phyloP scores from a whole-genome alignment of 2,329 filamentous ascomycete species.

The Taxawa tesnikishii region DNA sequence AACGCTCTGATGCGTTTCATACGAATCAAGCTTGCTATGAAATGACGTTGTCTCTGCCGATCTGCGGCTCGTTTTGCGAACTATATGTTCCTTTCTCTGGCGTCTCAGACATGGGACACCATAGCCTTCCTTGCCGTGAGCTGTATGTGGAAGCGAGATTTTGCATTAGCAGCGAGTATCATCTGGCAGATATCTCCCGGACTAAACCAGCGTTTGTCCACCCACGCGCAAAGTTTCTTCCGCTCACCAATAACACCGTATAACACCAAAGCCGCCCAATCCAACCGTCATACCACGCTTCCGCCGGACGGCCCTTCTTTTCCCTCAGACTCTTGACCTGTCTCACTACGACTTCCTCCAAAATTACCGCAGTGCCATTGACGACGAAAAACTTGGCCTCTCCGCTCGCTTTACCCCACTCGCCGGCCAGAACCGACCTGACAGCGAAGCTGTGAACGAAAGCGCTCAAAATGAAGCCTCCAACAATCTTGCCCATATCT shows the following conservation, averaged over 20 bases:
- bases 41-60: no score
- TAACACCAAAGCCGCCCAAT: conserved; percentile 31
- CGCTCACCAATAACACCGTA: conserved; percentile 23
- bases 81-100: no score
- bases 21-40: no score
- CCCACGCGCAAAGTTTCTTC: conserved; percentile 29
- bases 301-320: conserved; percentile 9
- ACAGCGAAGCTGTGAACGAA: conserved; percentile 30
- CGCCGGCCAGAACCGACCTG: conserved; percentile 25
- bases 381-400: conserved; percentile 20
- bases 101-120: no score
- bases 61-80: no score
- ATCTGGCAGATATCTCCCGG: conserved; percentile 23
- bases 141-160: no score
- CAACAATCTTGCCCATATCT: conserved; percentile 31
- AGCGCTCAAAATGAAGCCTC: conserved; percentile 28
- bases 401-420: conserved; percentile 18
- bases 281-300: conserved; percentile 18
- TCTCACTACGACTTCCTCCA: conserved; percentile 15
- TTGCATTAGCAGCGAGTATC: background rate
- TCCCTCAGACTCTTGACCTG: conserved; percentile 11
- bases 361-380: conserved; percentile 17
- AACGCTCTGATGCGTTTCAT: no score
- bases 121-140: no score
- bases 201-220: conserved; percentile 30